Evolutionary conservation across 2,329 filamentous ascomycete genomes (phyloP).

Genomic region (Microcera coccophila): DNA sequence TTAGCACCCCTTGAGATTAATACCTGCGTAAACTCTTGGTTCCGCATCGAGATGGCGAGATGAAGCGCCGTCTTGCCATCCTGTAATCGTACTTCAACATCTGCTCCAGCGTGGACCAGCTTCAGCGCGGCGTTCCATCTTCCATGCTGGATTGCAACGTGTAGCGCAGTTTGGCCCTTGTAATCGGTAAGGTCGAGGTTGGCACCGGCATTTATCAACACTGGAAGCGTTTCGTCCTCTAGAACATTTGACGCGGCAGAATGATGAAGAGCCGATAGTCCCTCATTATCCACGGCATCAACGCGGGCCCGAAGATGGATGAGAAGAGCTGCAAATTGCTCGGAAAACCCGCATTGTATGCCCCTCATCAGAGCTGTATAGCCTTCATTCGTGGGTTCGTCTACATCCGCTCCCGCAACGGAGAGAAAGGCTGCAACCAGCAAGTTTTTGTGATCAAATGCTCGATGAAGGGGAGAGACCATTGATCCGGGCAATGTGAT

Average conservation of each 20-base stretch:
- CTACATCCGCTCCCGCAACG: slow-evolving; percentile 25
- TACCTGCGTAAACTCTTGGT: slow-evolving; percentile 25
- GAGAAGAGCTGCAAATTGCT: slow-evolving; percentile 26
- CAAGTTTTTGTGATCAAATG: slow-evolving; percentile 25
- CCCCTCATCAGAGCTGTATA: slow-evolving; percentile 26
- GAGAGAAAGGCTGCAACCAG: slow-evolving; percentile 27
- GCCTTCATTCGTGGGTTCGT: slow-evolving; percentile 25
- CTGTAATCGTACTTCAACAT: slow-evolving; percentile 23
- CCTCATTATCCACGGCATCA: slow-evolving; percentile 24
- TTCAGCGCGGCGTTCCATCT: slow-evolving; percentile 23
- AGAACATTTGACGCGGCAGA: slow-evolving; percentile 26
- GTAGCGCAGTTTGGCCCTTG: slow-evolving; percentile 24
- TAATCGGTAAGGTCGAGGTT: slow-evolving; percentile 23
- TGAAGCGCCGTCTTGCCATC: slow-evolving; percentile 28
- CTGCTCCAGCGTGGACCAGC: slow-evolving; percentile 25
- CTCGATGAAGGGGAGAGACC: slow-evolving; percentile 26
- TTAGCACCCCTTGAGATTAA: slow-evolving; percentile 26
- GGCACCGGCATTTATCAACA: slow-evolving; percentile 23
- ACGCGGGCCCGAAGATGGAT: slow-evolving; percentile 22
- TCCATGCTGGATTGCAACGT: slow-evolving; percentile 21
- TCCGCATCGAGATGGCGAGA: slow-evolving; percentile 25
- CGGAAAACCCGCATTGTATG: slow-evolving; percentile 27
- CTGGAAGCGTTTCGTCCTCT: slow-evolving; percentile 24
- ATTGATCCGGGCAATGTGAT: slow-evolving; percentile 25
- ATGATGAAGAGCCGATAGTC: slow-evolving; percentile 23